Base-by-base conservation (phyloP, 139 green algal species). In the Chlorella vulgaris region DNA sequence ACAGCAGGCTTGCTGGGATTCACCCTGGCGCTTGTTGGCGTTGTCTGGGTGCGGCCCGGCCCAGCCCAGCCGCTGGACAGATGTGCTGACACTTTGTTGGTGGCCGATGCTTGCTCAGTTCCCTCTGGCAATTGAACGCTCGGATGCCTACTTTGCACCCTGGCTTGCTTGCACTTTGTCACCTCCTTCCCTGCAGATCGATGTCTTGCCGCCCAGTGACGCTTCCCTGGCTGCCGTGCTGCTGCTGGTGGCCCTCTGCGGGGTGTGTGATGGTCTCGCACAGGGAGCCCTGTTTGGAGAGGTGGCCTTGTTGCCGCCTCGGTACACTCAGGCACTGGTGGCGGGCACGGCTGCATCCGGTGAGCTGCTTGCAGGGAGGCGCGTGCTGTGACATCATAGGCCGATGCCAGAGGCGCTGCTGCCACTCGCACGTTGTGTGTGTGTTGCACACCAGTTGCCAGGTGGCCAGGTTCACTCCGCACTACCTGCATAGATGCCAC, bases 241-340 rank as follows among this genome's bases (percentile, higher is more conserved):
- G 51, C 60, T 83, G 24, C 67, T 88, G 19, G 87, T 94, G 50
- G 83, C 87, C 31, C n/a, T 87, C 28, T 84, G 83, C 58, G 92
- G 92, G 15, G 40, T 87, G 8, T 85, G 86, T 7, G 93, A 97
- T 73, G 93, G 93, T 7, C 13, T 93, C 0, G 81, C 76, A 1
- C 93, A 97, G 76, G 91, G 90, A 1, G 93, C 92, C 1, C 81
- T 97, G 31, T 96, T 96, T 87, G 91, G 81, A 3, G 88, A 92
- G 38, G 90, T 86, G 0, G 88, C 88, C 13, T 47, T 81, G 60
- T 82, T 93, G 76, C 86, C 87, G 4, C 78, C 81, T 0, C 67
- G 39, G 10, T 94, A 89, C 86, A 95, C 88, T 6, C 93, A 96
- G 84, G 93, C 93, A 18, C 76, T 96, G n/a, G 85, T 94, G 18